Evolutionary conservation across 805 yeast species (phyloP), one percentile per base, ranked within the genome.

Genomic region (Schizosaccharomyces octosporus): DNA sequence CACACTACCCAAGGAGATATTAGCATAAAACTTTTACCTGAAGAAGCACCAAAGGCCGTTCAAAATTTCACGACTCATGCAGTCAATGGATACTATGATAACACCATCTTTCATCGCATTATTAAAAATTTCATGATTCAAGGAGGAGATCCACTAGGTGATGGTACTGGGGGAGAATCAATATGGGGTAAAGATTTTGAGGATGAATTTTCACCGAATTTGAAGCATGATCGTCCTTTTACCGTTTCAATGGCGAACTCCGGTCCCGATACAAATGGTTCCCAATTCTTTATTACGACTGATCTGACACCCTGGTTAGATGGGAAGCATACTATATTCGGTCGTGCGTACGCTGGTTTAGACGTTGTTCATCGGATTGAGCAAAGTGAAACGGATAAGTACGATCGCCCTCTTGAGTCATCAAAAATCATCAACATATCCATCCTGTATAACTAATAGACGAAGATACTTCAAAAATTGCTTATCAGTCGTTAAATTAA

Each of bases 221-320:
- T 75, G 63, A 67, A 70, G 54, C 82, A 79, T 66, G 81, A 78
- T 66, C 72, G 71, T 64, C 82, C 82, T 43, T 79, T 76, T 66
- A 73, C 75, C 64, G 75, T 79, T 61, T 76, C 80, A n/a, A 80
- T 80, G 83, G 83, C 82, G 61, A 79, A 79, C 64, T 79, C 81
- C 4, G 83, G 83, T 1, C 78, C 79, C 48, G 74, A 74, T 66
- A 79, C 82, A 43, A 80, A 80, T 66, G 83, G 83, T 3, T 78
- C 81, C 1, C 83, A 79, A 66, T 79, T 79, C 64, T 79, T 79
- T 69, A 79, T 79, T 64, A 79, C 83, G 55, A 79, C 82, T 2
- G 81, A 76, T 19, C 68, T 65, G 9, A 62, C 63, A 61, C 71
- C 72, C 1, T 81, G 80, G 73, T 73, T 80, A 64, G 79, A 80